Conservation (phyloP, 345 rosid species). For the Carallia brachiata region DNA sequence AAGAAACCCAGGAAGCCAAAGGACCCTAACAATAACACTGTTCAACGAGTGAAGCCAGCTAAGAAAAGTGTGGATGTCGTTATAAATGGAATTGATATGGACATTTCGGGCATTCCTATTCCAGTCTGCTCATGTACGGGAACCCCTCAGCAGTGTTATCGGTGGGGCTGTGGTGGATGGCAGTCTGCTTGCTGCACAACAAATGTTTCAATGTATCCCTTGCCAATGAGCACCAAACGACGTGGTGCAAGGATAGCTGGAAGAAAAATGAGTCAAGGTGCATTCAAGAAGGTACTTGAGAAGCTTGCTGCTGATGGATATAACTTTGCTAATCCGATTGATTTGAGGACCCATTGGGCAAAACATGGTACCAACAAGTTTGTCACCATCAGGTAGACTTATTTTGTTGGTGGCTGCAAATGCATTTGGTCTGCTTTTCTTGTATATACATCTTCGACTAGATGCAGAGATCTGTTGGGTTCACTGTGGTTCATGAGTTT, state of each 20-base stretch:
- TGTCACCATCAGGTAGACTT: conserved; percentile 89
- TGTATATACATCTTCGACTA: conserved; percentile 47
- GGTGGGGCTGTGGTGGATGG: conserved; percentile 99
- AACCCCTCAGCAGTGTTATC: conserved; percentile 85
- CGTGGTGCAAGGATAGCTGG: conserved; percentile 98
- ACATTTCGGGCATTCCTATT: conserved; percentile 76
- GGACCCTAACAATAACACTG: conserved; percentile 42
- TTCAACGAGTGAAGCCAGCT: conserved; percentile 64
- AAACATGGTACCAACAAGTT: conserved; percentile 99
- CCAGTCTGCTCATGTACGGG: conserved; percentile 99
- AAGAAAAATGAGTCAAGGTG: conserved; percentile 98
- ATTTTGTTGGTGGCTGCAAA: conserved; percentile 10
- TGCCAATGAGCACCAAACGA: conserved; percentile 93
- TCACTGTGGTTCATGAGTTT: conserved; percentile 37
- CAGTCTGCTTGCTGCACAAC: conserved; percentile 97
- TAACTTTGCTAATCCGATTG: conserved; percentile 73
- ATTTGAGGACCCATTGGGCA: conserved; percentile 93
- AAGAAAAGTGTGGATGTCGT: conserved; percentile 81
- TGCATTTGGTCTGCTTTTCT: conserved; percentile 39
- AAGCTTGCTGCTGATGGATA: conserved; percentile 89
- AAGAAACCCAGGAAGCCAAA: conserved; percentile 86
- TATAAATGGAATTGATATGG: conserved; percentile 83
- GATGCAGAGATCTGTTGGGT: conserved; percentile 40
- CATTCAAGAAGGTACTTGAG: conserved; percentile 94
- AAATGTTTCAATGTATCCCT: conserved; percentile 81